Conservation (phyloP, 2,329 filamentous ascomycete species). For the Aureobasidium sp. region DNA sequence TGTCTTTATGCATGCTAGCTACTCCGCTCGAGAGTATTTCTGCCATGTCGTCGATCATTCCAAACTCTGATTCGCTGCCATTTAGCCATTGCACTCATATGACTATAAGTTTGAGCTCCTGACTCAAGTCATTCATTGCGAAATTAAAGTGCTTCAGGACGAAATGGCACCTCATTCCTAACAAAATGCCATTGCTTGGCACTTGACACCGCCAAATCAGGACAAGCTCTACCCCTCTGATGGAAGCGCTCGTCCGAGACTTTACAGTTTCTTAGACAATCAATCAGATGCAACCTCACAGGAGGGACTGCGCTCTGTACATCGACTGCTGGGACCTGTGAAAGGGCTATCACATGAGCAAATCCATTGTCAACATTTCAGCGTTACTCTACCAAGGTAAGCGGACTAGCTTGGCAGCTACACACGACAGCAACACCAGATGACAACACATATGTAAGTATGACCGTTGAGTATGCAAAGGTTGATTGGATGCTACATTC, state of each 20-base stretch:
- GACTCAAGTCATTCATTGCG: constrained; percentile 7
- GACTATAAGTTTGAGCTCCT: neutral
- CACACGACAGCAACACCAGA: neutral
- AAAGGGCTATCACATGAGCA: neutral
- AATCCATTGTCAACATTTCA: neutral
- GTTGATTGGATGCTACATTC: constrained; percentile 4
- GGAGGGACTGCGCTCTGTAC: neutral
- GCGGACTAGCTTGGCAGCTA: constrained; percentile 2
- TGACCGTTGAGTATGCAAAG: constrained; percentile 10
- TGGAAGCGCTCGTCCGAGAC: neutral
- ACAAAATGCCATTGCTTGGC: constrained; percentile 9
- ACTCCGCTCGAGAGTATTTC: constrained; percentile 1
- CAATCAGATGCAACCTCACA: neutral
- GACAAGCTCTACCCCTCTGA: neutral
- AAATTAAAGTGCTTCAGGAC: constrained; percentile 3
- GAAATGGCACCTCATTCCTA: constrained; percentile 11
- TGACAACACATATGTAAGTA: constrained; percentile 16
- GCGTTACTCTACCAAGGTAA: neutral
- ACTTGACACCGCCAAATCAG: neutral
- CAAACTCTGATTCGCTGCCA: constrained; percentile 1
- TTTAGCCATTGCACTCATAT: neutral
- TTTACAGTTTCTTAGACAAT: neutral
- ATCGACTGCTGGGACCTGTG: neutral
- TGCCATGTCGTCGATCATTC: constrained; percentile 8
- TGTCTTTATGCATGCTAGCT: neutral